Percentiles rank a stretch among this genome's conserved stretches.
phyloP scores from a whole-genome alignment of 148 eudicot genomes.

The Fallopia convolvulus region DNA sequence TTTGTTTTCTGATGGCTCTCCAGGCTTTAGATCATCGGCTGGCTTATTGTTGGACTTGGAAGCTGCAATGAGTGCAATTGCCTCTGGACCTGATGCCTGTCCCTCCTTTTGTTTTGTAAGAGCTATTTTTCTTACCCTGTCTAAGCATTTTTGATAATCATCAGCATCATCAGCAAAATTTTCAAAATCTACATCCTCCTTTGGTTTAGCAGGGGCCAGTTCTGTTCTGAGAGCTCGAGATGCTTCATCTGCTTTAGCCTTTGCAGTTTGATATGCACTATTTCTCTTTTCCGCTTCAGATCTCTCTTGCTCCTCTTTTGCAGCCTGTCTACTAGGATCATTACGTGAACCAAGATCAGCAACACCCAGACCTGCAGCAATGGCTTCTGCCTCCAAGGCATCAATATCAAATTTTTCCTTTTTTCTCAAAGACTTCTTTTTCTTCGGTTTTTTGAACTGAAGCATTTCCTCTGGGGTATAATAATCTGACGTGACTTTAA shows the following conservation, averaged over 20 bases:
- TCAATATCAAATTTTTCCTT: slow-evolving; percentile 83
- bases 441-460: slow-evolving; percentile 90
- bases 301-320: slow-evolving; percentile 68
- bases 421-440: slow-evolving; percentile 89
- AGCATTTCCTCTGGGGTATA: slow-evolving; percentile 86
- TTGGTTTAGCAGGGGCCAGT: slow-evolving; percentile 21
- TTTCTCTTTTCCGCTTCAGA: slow-evolving; percentile 70
- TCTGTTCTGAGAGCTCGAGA: slow-evolving; percentile 67
- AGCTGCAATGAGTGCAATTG: slow-evolving; percentile 57
- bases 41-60: slow-evolving; percentile 30
- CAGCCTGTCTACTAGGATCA: slow-evolving; percentile 48
- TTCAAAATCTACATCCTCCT: slow-evolving; percentile 45
- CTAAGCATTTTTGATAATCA: slow-evolving; percentile 73
- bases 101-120: slow-evolving; percentile 51
- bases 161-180: slow-evolving; percentile 79
- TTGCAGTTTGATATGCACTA: slow-evolving; percentile 65
- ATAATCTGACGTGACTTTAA: slow-evolving; percentile 58
- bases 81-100: slow-evolving; percentile 43
- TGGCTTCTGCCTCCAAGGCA: slow-evolving; percentile 95
- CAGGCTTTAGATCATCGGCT: slow-evolving; percentile 36
- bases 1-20: slow-evolving; percentile 61
- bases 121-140: slow-evolving; percentile 83
- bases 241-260: slow-evolving; percentile 84
- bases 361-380: slow-evolving; percentile 71
- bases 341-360: slow-evolving; percentile 81